Base-by-base conservation (phyloP, 2,329 filamentous ascomycete genomes). In the Nigrospora oryzae region DNA sequence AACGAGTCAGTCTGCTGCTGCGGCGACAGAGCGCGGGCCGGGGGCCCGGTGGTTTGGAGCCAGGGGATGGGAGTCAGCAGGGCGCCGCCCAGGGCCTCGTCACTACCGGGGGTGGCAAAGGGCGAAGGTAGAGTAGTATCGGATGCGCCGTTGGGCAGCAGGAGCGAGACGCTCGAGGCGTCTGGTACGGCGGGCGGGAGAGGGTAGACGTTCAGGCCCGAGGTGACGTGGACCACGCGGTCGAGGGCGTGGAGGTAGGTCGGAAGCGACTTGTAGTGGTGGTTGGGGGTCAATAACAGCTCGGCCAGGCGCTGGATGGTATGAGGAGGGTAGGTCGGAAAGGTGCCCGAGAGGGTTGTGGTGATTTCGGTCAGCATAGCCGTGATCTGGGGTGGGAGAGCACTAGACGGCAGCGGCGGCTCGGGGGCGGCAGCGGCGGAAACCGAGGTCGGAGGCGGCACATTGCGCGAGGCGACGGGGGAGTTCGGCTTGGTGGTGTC, bases 11-110 rank as follows among this genome's bases (percentile, higher is more conserved):
- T 33, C 23, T 45, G 38, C 33, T 34, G 34, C 46, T 13, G 49
- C 19, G 51, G 34, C 53, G 59, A 42, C 5, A 53, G 48, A 3
- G 52, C 49, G 23, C 23, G 23, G 15, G 50, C 50, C 16, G 55
- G 53, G 30, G 59, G 59, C 31, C 48, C 49, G 43, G 57, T 57
- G 36, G 51, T 51, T 16, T 62, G 53, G 42, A 97, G 69, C 93
- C 93, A 98, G 0, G 90, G 87, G 46, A 98, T 97, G 1, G 91
- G 93, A 1, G 91, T 97, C 41, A 98, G 72, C 15, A 96, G 72
- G 0, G 93, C 93, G 7, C 93, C 93, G 17, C 91, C 91, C 1
- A 97, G 70, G 12, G 84, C 85, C 61, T 96, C 91, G 56, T 97
- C 91, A 40, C 86, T 89, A 2, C 89, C 90, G 7, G 91, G 69